Conservation (phyloP, 2,329 filamentous ascomycete genomes). For the Calonectria pseudoturangicola region DNA sequence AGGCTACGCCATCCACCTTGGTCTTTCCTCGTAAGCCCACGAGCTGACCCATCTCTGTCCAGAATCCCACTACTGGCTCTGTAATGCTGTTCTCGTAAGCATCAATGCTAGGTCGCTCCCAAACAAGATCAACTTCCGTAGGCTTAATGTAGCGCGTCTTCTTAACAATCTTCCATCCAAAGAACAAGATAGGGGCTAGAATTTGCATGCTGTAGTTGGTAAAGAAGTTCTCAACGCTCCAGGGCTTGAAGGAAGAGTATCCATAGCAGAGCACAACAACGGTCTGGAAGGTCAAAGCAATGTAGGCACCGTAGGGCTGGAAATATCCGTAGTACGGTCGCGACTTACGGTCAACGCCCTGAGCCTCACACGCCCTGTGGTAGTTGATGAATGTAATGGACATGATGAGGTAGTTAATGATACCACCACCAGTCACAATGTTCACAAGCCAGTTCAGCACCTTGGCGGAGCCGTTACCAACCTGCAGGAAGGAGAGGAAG, state of each 20-base stretch:
- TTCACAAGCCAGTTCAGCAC: constrained; percentile 73
- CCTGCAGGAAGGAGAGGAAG: constrained; percentile 71
- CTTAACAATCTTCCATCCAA: constrained; percentile 79
- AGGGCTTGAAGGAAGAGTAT: constrained; percentile 72
- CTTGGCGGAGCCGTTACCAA: constrained; percentile 67
- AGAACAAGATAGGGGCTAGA: constrained; percentile 71
- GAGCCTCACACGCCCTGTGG: constrained; percentile 71
- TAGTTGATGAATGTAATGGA: constrained; percentile 67
- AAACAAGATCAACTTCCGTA: constrained; percentile 74
- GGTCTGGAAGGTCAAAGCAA: constrained; percentile 65
- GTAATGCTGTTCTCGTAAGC: constrained; percentile 73
- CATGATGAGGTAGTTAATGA: constrained; percentile 78
- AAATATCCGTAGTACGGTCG: constrained; percentile 76
- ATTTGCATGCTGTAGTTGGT: constrained; percentile 75
- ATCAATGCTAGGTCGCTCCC: constrained; percentile 76
- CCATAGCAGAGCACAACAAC: constrained; percentile 71
- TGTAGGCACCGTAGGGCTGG: constrained; percentile 75
- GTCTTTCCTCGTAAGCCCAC: constrained; percentile 41
- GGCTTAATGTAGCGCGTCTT: constrained; percentile 73
- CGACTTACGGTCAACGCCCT: constrained; percentile 70
- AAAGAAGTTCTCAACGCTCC: constrained; percentile 69
- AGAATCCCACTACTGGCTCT: constrained; percentile 71
- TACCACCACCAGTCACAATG: constrained; percentile 73
- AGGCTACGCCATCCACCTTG: background rate
- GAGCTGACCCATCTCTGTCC: constrained; percentile 68